phyloP scores from a whole-genome alignment of 208 protist species.

The Leishmania braziliensis region DNA sequence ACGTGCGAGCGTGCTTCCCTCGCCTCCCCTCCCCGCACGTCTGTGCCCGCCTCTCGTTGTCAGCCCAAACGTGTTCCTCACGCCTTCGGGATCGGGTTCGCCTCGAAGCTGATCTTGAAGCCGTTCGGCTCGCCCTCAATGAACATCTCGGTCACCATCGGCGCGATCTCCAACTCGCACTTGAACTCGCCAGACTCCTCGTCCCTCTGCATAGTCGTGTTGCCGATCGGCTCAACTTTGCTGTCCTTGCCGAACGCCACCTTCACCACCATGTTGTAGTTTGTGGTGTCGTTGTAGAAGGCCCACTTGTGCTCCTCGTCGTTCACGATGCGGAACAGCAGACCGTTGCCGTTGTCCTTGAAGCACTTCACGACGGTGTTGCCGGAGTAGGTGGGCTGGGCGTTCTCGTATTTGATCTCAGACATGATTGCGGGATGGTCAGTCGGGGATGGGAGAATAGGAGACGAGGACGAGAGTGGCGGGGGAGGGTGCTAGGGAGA shows the following conservation, averaged over 20 bases:
- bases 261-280: slow-evolving; percentile 79
- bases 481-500: not conserved
- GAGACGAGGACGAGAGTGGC: not conserved
- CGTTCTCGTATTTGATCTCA: slow-evolving; percentile 69
- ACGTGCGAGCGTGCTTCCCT: not conserved
- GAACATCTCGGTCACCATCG: slow-evolving; percentile 70
- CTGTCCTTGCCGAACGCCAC: slow-evolving; percentile 32
- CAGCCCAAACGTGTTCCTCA: not conserved
- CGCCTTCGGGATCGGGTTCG: slow-evolving; percentile 54
- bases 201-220: slow-evolving; percentile 55
- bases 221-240: slow-evolving; percentile 57
- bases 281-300: slow-evolving; percentile 86
- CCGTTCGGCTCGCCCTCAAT: slow-evolving; percentile 76
- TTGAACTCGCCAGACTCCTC: slow-evolving; percentile 58
- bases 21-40: not conserved
- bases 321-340: slow-evolving; percentile 85
- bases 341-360: slow-evolving; percentile 80
- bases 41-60: not conserved
- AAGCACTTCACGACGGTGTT: slow-evolving; percentile 75
- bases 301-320: slow-evolving; percentile 76
- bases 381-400: slow-evolving; percentile 53
- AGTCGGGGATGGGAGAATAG: not conserved
- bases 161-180: slow-evolving; percentile 62
- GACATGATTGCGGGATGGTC: slow-evolving; percentile 30
- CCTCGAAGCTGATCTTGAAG: slow-evolving; percentile 84